Evolutionary conservation across 306 rosid species (phyloP).

Genomic region (Trifolium repens): DNA sequence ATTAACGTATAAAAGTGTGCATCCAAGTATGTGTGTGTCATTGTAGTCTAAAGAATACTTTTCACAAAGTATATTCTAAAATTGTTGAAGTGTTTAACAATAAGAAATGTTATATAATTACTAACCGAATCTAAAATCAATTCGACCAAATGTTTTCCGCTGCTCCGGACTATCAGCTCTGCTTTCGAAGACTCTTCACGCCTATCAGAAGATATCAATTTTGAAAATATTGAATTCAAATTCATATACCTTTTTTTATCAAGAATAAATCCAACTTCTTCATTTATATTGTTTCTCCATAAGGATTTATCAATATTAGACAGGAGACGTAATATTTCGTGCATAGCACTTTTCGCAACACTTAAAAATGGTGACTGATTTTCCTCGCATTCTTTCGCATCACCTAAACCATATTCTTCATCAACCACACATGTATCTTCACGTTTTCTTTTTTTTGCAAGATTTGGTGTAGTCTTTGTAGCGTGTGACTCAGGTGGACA

Average conservation of each 20-base stretch:
- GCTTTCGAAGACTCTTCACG: conserved; percentile 61
- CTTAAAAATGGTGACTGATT: no score
- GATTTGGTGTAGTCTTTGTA: no score
- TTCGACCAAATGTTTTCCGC: conserved; percentile 53
- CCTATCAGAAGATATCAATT: neutral
- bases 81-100: neutral
- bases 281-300: neutral
- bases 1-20: no score
- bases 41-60: neutral
- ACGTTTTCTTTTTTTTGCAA: neutral
- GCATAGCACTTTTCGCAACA: no score
- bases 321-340: neutral
- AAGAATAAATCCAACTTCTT: neutral
- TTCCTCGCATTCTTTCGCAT: neutral
- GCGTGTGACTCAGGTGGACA: no score
- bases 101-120: no score
- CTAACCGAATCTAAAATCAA: conserved; percentile 58
- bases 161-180: conserved; percentile 45
- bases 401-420: neutral
- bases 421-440: neutral
- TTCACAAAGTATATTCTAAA: neutral
- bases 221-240: neutral
- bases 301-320: neutral
- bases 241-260: neutral
- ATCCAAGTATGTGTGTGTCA: no score